A percentile compares a stretch with the other conserved stretches of the same genome.
These are phyloP conservation scores for Globisporangium recalcitrans DNA, from an alignment of 352 stramenopile genomes.

Conservation along the genomic window DNA sequence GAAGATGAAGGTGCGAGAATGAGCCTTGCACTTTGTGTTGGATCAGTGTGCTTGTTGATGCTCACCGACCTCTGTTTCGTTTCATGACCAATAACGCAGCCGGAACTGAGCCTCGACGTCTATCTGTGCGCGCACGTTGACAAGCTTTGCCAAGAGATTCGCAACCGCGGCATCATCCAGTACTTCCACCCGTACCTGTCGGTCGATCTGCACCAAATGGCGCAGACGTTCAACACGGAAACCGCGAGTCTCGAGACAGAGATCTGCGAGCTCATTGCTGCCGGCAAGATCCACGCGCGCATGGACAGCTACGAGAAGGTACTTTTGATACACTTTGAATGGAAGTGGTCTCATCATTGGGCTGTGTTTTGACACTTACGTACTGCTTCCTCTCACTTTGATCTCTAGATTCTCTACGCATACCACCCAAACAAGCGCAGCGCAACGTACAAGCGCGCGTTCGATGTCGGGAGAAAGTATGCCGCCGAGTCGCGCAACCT, in stretches of 20 bases:
- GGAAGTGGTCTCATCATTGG: too few species aligned
- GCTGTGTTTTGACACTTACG: neutral
- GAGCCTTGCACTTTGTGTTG: neutral
- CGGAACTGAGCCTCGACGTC: constrained; percentile 73
- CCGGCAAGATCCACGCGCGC: constrained; percentile 66
- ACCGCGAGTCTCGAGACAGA: constrained; percentile 65
- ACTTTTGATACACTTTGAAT: too few species aligned
- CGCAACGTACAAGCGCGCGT: constrained; percentile 74
- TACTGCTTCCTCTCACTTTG: neutral
- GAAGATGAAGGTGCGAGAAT: constrained; percentile 50
- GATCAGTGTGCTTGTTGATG: neutral
- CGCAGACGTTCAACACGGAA: constrained; percentile 72
- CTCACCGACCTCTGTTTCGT: neutral
- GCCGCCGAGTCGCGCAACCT: constrained; percentile 75
- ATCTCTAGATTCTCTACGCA: constrained; percentile 62
- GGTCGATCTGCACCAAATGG: constrained; percentile 84
- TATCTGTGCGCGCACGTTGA: constrained; percentile 75
- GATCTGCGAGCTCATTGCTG: constrained; percentile 69
- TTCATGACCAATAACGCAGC: constrained; percentile 18
- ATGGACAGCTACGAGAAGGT: constrained; percentile 90
- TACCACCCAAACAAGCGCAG: constrained; percentile 74
- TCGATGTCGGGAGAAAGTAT: constrained; percentile 79
- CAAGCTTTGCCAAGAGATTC: constrained; percentile 75
- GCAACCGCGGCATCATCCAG: constrained; percentile 81
- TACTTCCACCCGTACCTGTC: constrained; percentile 88